Evolutionary conservation across 768 basidiomycete species (phyloP).

Genomic region (Lactarius akahatsu): DNA sequence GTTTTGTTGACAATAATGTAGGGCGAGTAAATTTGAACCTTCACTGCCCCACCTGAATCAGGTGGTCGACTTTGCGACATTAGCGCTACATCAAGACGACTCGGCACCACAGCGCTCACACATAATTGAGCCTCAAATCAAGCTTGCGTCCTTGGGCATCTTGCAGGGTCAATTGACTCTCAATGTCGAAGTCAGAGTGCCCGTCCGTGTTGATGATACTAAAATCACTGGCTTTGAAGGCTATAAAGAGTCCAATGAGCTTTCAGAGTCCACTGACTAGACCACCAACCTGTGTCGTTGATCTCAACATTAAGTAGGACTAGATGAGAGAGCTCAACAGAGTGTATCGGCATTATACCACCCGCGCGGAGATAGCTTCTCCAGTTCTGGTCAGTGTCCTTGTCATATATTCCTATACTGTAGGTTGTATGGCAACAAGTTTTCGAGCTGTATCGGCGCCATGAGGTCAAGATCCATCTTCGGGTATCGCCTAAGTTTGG

Average conservation of each 20-base stretch:
- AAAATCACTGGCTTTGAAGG: conserved; percentile 92
- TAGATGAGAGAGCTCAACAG: conserved; percentile 87
- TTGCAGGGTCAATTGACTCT: conserved; percentile 65
- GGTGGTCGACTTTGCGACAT: conserved; percentile 58
- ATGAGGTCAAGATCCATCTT: conserved; percentile 82
- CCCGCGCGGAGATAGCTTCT: conserved; percentile 90
- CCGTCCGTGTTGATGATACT: conserved; percentile 96
- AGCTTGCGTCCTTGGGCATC: conserved; percentile 77
- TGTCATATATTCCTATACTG: conserved; percentile 98
- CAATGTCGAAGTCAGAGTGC: conserved; percentile 84
- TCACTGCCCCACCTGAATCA: conserved; percentile 93
- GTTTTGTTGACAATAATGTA: conserved; percentile 94
- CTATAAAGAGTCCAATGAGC: conserved; percentile 40
- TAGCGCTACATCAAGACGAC: conserved; percentile 4
- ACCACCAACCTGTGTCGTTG: conserved; percentile 77
- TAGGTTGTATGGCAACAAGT: conserved; percentile 89
- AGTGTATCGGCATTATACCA: conserved; percentile 94
- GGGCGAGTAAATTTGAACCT: conserved; percentile 90
- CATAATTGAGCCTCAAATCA: conserved; percentile 82
- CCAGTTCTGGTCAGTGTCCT: conserved; percentile 92
- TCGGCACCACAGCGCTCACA: conserved; percentile 52
- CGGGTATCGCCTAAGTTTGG: conserved; percentile 66
- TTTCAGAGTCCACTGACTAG: not conserved
- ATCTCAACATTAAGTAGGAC: conserved; percentile 86
- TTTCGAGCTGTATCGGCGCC: conserved; percentile 94